Conservation (phyloP, 2,329 filamentous ascomycete genomes). For the Simplicillium aogashimaense region DNA sequence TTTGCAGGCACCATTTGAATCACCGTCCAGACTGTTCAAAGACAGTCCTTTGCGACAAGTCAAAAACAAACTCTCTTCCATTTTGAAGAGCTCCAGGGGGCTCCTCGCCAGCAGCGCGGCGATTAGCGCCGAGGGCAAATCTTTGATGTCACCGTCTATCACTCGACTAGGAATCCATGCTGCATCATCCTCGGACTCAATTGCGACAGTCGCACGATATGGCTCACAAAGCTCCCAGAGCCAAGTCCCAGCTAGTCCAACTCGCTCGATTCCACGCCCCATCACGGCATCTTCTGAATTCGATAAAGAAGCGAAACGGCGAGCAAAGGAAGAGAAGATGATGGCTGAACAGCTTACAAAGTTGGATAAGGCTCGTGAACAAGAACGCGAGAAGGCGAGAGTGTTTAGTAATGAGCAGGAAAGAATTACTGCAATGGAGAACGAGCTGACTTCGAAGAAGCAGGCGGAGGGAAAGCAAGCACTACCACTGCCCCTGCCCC, state of each 20-base stretch:
- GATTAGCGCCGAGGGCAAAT: conserved; percentile 52
- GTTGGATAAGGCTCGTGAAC: conserved; percentile 57
- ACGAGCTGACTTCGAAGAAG: conserved; percentile 41
- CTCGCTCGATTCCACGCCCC: conserved; percentile 31
- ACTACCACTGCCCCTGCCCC: conserved; percentile 29
- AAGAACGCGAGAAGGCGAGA: conserved; percentile 59
- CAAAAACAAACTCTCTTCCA: conserved; percentile 85
- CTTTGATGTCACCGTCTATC: conserved; percentile 43
- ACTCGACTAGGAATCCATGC: conserved; percentile 32
- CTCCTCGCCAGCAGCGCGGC: conserved; percentile 70
- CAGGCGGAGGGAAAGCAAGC: conserved; percentile 31
- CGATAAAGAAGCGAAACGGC: conserved; percentile 56
- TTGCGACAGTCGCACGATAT: conserved; percentile 19
- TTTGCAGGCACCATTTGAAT: conserved; percentile 43
- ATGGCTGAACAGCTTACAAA: conserved; percentile 51
- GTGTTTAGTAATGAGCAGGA: conserved; percentile 50
- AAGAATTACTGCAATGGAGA: conserved; percentile 41
- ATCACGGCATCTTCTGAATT: conserved; percentile 50
- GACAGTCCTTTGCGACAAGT: conserved; percentile 85
- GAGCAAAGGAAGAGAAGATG: conserved; percentile 53
- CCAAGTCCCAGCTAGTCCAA: conserved; percentile 26
- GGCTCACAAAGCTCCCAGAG: conserved; percentile 11
- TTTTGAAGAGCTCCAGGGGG: conserved; percentile 77
- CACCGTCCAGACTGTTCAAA: conserved; percentile 39
- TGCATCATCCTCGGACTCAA: conserved; percentile 37